Base-by-base conservation (phyloP, 306 rosid species). In the Castanopsis chinensis region DNA sequence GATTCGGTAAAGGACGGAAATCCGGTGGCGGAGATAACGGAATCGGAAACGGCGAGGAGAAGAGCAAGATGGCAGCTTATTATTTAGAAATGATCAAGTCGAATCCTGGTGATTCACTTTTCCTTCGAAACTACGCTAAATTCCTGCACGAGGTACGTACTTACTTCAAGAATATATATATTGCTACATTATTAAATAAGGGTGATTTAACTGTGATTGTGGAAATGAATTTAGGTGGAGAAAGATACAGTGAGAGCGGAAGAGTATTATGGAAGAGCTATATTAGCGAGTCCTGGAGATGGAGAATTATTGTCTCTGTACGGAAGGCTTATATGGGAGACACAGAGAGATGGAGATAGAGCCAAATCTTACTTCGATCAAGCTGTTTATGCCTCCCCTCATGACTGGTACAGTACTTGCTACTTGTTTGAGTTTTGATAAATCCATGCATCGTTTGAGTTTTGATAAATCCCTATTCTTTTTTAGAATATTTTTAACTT, bases 321-420 rank as follows among this genome's bases (percentile, higher is more conserved):
- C 73, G 99, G 89, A 17, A 90, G 82, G 52, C 79, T 94, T 43
- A 85, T 94, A 1, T 94, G 99, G 99, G 99, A 94, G 74, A 86
- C 82, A 5, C 59, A 90, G 45, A 73, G 89, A 85, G 95, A 94
- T 28, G 86, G 78, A 64, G 82, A 72, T 14, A 86, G 97, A 77
- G 95, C 97, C 67, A 72, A 75, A 60, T 88, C 86, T 76, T 92
- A 94, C 86, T 91, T 90, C 54, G 85, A 89, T 77, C 96, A 84
- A 21, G 98, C 99, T 25, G 77, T 92, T 57, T 53, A 72, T 59
- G 91, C 83, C 51, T 85, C 90, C 59, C 98, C 97, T 3, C 32
- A 90, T 57, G 92, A 90, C 74, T 41, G 45, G 45, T 41, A 41
- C 45, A 11, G 11, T 37, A 37, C 45, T 37, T 37, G 1, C 45